phyloP scores from a whole-genome alignment of 257 asterid species.

The Solanum pennellii region DNA sequence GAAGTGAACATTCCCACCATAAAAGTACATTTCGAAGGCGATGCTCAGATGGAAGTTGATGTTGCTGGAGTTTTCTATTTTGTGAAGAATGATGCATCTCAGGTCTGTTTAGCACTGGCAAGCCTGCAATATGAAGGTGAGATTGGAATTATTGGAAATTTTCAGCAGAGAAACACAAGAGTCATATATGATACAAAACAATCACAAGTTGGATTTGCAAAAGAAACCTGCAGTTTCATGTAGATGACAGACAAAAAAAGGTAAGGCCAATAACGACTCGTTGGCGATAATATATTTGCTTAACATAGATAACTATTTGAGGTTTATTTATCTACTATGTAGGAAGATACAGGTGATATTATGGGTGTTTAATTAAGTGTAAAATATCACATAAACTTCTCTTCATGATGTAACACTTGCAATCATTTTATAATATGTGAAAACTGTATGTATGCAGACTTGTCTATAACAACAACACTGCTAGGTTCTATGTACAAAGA shows the following conservation, averaged over 20 bases:
- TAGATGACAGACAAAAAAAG: background rate
- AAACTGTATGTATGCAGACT: background rate
- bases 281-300: background rate
- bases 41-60: constrained; percentile 56
- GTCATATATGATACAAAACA: constrained; percentile 61
- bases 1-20: constrained; percentile 63
- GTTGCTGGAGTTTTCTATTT: constrained; percentile 57
- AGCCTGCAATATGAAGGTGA: constrained; percentile 65
- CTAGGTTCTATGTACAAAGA: constrained; percentile 11
- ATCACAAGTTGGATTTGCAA: constrained; percentile 67
- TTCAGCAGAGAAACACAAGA: constrained; percentile 79
- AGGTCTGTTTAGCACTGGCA: constrained; percentile 82
- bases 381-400: background rate
- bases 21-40: constrained; percentile 52
- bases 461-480: background rate
- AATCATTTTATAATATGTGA: background rate
- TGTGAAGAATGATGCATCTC: constrained; percentile 64
- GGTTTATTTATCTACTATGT: background rate
- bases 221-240: constrained; percentile 58
- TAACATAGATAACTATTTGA: background rate
- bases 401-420: background rate
- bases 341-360: background rate
- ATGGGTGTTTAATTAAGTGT: background rate
- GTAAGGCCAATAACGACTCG: background rate
- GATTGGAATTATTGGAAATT: constrained; percentile 78